Percentiles rank a stretch among this genome's conserved stretches.
Evolutionary conservation across 257 asterid genomes (phyloP).

Genomic region (Misopates orontium): DNA sequence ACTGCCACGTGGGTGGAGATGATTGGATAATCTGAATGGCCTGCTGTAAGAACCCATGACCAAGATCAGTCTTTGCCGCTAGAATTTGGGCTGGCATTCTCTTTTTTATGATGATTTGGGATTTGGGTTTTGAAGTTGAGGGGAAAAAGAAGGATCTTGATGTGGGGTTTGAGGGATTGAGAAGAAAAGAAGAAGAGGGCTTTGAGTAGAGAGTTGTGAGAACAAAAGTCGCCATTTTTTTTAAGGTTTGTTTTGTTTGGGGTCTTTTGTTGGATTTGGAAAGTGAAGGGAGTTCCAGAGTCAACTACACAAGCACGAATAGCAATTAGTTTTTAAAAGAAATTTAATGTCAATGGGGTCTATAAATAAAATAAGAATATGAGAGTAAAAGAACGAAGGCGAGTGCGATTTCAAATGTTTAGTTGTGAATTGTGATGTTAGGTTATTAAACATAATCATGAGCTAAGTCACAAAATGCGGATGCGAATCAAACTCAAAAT

Average conservation of each 20-base stretch:
- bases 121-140: constrained; percentile 26
- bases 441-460: too few relatives aligned
- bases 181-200: constrained; percentile 8
- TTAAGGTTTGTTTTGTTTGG: constrained; percentile 14
- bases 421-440: too few relatives aligned
- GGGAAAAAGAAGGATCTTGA: constrained; percentile 14
- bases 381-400: too few relatives aligned
- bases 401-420: too few relatives aligned
- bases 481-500: too few relatives aligned
- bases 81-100: constrained; percentile 37
- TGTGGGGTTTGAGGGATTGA: constrained; percentile 19
- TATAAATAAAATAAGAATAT: too few relatives aligned
- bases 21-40: constrained; percentile 58
- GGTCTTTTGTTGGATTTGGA: constrained; percentile 9
- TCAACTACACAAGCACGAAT: too few relatives aligned
- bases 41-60: constrained; percentile 52
- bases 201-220: constrained; percentile 28
- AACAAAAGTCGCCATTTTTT: constrained; percentile 40
- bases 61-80: constrained; percentile 50
- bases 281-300: constrained; percentile 20
- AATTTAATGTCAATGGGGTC: too few relatives aligned
- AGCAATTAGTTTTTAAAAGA: too few relatives aligned
- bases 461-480: too few relatives aligned
- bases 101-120: constrained; percentile 21
- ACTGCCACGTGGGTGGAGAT: constrained; percentile 85